Conservation (phyloP, 192 early-diverging fungal species). For the Coemansia sp. region DNA sequence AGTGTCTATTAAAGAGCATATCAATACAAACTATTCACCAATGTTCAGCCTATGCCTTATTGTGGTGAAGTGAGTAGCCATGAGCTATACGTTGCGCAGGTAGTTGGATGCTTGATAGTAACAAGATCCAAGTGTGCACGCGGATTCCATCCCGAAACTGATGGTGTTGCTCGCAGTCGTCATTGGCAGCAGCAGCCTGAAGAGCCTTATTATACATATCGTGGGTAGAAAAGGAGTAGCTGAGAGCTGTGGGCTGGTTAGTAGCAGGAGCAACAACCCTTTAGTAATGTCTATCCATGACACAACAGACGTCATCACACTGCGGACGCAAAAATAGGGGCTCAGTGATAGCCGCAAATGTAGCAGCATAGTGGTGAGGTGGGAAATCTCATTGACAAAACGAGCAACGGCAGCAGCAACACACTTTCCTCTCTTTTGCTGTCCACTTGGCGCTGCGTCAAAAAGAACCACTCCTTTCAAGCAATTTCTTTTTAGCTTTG, state of each 20-base stretch:
- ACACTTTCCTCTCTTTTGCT: too few relatives aligned
- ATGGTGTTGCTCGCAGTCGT: not conserved
- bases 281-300: not conserved
- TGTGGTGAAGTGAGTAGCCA: slow-evolving; percentile 8
- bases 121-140: not conserved
- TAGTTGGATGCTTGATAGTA: not conserved
- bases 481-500: too few relatives aligned
- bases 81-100: slow-evolving; percentile 21
- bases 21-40: not conserved
- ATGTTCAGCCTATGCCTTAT: not conserved
- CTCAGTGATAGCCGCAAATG: slow-evolving; percentile 25
- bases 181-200: slow-evolving; percentile 26
- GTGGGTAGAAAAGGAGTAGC: slow-evolving; percentile 28
- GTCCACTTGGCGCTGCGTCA: not conserved
- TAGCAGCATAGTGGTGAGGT: too few relatives aligned
- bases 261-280: not conserved
- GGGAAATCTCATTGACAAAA: too few relatives aligned
- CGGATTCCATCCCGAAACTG: too few relatives aligned
- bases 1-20: not conserved
- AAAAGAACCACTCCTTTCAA: too few relatives aligned
- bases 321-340: slow-evolving; percentile 9
- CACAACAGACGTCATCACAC: slow-evolving; percentile 21
- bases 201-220: not conserved
- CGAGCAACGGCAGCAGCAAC: too few relatives aligned
- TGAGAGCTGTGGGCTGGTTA: not conserved